Evolutionary conservation across 2,329 filamentous ascomycete species (phyloP).

Genomic region (Incumbomyces delicatus): DNA sequence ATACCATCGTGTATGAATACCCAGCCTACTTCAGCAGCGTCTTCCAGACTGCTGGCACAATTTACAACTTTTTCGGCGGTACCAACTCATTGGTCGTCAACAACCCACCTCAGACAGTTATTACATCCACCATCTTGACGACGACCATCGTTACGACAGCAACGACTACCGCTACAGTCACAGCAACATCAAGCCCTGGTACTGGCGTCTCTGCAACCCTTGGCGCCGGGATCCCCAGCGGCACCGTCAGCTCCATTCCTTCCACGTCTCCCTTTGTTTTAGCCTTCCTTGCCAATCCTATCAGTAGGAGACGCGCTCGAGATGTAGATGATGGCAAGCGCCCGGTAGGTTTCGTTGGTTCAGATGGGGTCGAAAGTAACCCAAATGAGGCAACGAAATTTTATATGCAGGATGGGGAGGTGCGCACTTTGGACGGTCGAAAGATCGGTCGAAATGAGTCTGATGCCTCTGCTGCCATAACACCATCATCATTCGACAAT

Average conservation of each 20-base stretch:
- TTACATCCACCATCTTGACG: slow-evolving; percentile 17
- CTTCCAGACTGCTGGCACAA: slow-evolving; percentile 16
- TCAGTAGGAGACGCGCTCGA: not conserved
- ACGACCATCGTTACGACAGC: slow-evolving; percentile 14
- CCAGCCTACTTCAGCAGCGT: slow-evolving; percentile 14
- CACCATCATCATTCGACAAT: slow-evolving; percentile 9
- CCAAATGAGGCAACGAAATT: slow-evolving; percentile 7
- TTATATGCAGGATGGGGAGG: slow-evolving; percentile 10
- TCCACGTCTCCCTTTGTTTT: slow-evolving; percentile 10
- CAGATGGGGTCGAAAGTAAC: not conserved
- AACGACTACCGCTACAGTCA: slow-evolving; percentile 2
- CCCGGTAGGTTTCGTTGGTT: not conserved
- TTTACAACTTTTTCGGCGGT: slow-evolving; percentile 16
- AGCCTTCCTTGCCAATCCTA: slow-evolving; percentile 7
- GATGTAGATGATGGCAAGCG: not conserved
- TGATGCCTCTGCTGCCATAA: slow-evolving; percentile 10
- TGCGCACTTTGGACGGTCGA: slow-evolving; percentile 8
- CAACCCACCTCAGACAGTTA: slow-evolving; percentile 16
- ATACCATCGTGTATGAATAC: slow-evolving; percentile 2
- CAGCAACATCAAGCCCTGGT: not conserved
- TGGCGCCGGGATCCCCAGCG: slow-evolving; percentile 14
- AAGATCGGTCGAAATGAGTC: slow-evolving; percentile 14
- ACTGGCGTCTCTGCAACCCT: slow-evolving; percentile 6
- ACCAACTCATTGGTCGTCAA: slow-evolving; percentile 15
- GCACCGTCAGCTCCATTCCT: slow-evolving; percentile 12